Base-by-base conservation (phyloP, 768 basidiomycete species). In the Suillus variegatus region DNA sequence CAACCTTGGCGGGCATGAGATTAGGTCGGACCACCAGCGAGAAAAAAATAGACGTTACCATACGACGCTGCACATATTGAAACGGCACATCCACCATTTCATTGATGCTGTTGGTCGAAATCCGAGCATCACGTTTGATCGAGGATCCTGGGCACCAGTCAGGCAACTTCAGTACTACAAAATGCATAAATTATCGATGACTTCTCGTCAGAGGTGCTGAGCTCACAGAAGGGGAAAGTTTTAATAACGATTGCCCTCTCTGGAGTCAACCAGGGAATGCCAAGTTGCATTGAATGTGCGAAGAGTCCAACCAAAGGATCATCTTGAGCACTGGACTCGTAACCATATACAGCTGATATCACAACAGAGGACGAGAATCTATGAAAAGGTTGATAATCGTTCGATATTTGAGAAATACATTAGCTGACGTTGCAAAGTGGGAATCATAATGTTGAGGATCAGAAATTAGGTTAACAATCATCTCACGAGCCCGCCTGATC, bases 401-500 rank as follows among this genome's bases (percentile, higher is more conserved):
- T n/a, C 47, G 32, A 32, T 32, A 32, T 14, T 10, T 6, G 4
- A 13, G 13, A 58, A 58, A 22, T 10, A 47, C 4, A 43, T 20
- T 2, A 10, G 36, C 55, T 64, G 6, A 64, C 55, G 55, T 43
- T 38, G 41, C 22, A 6, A 57, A 56, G 28, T 80, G 78, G 38
- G 65, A 32, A 32, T 32, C 32, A 32, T 32, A 32, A 32, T 32
- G 5, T 32, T 6, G 32, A 32, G 32, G 3, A 32, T 32, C 32
- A 2, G 32, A 32, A 32, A 32, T 32, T 32, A 32, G 32, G 32
- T 32, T 32, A 5, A 72, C 67, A 20, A 79, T 67, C n/a, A 78
- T 56, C 22, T 67, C 70, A 56, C 67, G n/a, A 2, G 74, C 68
- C 44, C 71, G 70, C 58, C 69, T 67, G 18, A 69, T 65, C 56